Conservation (phyloP, 306 rosid genomes). For the Quillaja saponaria region DNA sequence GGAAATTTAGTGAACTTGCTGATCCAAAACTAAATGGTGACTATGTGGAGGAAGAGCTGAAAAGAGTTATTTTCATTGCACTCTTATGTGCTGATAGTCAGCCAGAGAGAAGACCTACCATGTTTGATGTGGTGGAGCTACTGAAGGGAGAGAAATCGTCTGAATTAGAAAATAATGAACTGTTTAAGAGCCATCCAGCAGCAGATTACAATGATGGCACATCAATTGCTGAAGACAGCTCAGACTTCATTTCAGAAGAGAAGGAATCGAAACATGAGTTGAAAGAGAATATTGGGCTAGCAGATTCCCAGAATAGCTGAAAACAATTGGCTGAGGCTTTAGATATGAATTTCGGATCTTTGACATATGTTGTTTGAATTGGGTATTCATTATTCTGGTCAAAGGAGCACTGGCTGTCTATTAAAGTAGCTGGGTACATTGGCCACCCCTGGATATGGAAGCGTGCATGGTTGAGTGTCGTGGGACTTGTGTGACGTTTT, state of each 20-base stretch:
- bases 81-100: slow-evolving; percentile 62
- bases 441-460: slow-evolving; percentile 1
- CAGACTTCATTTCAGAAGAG: slow-evolving; percentile 72
- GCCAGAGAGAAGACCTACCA: slow-evolving; percentile 80
- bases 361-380: slow-evolving; percentile 21
- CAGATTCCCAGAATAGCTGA: slow-evolving; percentile 23
- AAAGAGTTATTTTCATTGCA: slow-evolving; percentile 69
- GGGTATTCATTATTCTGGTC: slow-evolving; percentile 42
- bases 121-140: slow-evolving; percentile 76
- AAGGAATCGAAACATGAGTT: slow-evolving; percentile 49
- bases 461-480: not conserved
- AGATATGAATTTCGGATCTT: not conserved
- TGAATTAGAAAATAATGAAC: slow-evolving; percentile 62
- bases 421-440: slow-evolving; percentile 11
- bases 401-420: no score
- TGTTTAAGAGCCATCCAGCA: slow-evolving; percentile 49
- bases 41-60: slow-evolving; percentile 75
- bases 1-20: slow-evolving; percentile 60
- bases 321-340: not conserved
- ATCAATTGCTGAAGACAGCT: slow-evolving; percentile 59
- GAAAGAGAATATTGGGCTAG: slow-evolving; percentile 37
- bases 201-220: slow-evolving; percentile 40
- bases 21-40: slow-evolving; percentile 83
- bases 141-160: slow-evolving; percentile 74
- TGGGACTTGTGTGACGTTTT: no score